phyloP scores from a whole-genome alignment of 1,284 basidiomycete species.

The Takashimella tepidaria region DNA sequence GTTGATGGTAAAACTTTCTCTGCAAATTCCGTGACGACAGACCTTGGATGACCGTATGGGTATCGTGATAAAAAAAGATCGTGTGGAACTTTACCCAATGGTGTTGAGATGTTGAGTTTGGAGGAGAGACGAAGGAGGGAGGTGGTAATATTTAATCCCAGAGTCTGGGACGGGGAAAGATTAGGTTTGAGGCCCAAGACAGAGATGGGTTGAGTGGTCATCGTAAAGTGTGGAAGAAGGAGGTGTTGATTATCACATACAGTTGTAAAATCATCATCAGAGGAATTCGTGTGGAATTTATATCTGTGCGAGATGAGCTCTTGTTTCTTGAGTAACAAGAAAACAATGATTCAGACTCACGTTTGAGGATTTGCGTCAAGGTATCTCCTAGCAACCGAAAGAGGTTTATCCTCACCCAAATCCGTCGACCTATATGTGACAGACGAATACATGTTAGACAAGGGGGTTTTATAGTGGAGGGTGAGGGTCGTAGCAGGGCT shows the following conservation, averaged over 20 bases:
- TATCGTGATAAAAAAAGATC: conserved; percentile 64
- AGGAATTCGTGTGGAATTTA: conserved; percentile 36
- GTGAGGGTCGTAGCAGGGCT: conserved; percentile 9
- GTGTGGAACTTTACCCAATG: conserved; percentile 65
- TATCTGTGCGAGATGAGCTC: conserved; percentile 19
- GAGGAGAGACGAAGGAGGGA: conserved; percentile 29
- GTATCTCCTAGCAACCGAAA: conserved; percentile 48
- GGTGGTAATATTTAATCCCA: conserved; percentile 36
- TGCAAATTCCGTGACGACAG: conserved; percentile 59
- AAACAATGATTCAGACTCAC: conserved; percentile 16
- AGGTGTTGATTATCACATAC: conserved; percentile 19
- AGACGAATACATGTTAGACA: conserved; percentile 16
- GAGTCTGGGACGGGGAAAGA: conserved; percentile 16
- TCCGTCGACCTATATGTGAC: conserved; percentile 22
- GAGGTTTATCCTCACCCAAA: conserved; percentile 19
- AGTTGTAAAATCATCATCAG: conserved; percentile 35
- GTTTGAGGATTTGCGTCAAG: conserved; percentile 50
- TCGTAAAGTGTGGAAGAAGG: too few species aligned
- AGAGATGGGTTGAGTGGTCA: too few species aligned
- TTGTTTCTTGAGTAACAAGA: not conserved
- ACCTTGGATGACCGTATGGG: conserved; percentile 63
- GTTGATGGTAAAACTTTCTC: conserved; percentile 52
- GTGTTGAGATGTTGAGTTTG: conserved; percentile 33
- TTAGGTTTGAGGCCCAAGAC: too few species aligned
- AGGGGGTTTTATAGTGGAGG: not conserved